Conservation (phyloP, 2,329 filamentous ascomycete genomes). For the Claviceps capensis region DNA sequence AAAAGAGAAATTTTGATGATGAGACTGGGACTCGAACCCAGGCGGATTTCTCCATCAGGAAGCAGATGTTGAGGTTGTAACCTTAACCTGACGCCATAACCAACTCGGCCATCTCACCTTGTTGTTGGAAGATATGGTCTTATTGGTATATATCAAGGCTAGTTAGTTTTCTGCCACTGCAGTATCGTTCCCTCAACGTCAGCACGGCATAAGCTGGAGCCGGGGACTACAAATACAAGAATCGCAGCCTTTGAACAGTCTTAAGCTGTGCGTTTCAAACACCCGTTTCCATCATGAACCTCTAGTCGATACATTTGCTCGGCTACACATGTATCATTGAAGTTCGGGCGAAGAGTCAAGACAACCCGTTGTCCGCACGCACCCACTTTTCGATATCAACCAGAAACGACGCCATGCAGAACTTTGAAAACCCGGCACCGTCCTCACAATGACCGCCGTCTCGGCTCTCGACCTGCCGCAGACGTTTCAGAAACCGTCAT, state of each 20-base stretch:
- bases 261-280: not conserved
- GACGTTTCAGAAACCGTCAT: constrained; percentile 62
- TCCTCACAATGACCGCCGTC: not conserved
- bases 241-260: not conserved
- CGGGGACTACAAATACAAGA: not conserved
- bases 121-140: fast-evolving
- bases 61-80: constrained; percentile 13
- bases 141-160: fast-evolving
- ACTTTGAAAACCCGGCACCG: not conserved
- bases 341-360: not conserved
- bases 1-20: constrained; percentile 10
- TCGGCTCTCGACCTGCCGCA: constrained; percentile 56
- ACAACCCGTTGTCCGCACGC: not conserved
- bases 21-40: constrained; percentile 24
- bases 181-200: not conserved
- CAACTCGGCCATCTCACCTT: constrained; percentile 22
- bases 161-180: fast-evolving
- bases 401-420: not conserved
- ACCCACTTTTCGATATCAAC: not conserved
- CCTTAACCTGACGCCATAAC: constrained; percentile 24
- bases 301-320: not conserved
- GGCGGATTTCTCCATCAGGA: constrained; percentile 23
- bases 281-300: not conserved
- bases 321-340: not conserved
- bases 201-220: too few relatives aligned